Conservation (phyloP, 192 early-diverging fungal genomes). For the Umbelopsis ramanniana region DNA sequence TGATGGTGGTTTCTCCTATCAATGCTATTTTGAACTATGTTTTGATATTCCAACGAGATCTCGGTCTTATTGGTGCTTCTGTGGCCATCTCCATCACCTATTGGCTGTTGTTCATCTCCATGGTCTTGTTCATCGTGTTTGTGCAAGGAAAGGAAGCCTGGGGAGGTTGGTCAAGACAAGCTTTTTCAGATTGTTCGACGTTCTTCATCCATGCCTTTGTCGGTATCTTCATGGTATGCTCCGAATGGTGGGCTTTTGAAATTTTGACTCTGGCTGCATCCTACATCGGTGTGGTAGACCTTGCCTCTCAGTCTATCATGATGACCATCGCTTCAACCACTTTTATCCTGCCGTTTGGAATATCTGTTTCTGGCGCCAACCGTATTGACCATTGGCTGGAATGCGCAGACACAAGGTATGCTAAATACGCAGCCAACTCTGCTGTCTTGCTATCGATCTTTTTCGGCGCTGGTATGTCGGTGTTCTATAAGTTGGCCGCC, state of each 20-base stretch:
- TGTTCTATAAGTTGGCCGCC: conserved; percentile 49
- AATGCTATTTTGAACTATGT: conserved; percentile 79
- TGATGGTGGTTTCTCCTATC: conserved; percentile 69
- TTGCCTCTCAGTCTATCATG: conserved; percentile 81
- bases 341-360: conserved; percentile 73
- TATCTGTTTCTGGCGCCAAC: conserved; percentile 76
- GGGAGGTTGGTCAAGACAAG: conserved; percentile 84
- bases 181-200: conserved; percentile 60
- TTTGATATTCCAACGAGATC: conserved; percentile 62
- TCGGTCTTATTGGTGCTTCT: conserved; percentile 87
- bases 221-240: conserved; percentile 76
- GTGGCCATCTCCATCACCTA: conserved; percentile 78
- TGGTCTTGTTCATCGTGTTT: conserved; percentile 67
- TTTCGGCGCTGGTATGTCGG: conserved; percentile 54
- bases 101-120: conserved; percentile 69
- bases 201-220: conserved; percentile 73
- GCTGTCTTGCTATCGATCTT: conserved; percentile 51
- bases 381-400: conserved; percentile 77
- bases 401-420: conserved; percentile 45
- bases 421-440: conserved; percentile 54
- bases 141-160: conserved; percentile 73
- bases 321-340: conserved; percentile 73
- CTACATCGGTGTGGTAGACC: conserved; percentile 64
- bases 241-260: conserved; percentile 79
- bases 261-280: conserved; percentile 69